Base-by-base conservation (phyloP, 2,329 filamentous ascomycete species). In the Aureobasidium sp. region DNA sequence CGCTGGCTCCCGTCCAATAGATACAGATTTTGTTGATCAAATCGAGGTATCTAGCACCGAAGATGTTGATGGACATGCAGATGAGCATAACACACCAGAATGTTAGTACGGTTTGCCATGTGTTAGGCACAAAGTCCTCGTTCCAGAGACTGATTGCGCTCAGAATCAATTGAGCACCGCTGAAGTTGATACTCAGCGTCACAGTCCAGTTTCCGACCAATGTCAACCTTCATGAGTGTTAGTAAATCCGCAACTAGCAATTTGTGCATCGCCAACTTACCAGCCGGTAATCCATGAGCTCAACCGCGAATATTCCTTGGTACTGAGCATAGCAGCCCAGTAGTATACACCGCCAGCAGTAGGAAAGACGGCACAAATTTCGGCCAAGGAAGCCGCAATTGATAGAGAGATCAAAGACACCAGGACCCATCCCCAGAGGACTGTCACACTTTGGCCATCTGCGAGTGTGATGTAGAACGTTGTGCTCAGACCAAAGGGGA, bases 201-300 rank as follows among this genome's bases (percentile, higher is more conserved):
- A 81, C 77, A 0, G 84, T 87, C 84, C 84, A 88, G 65, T 88
- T 88, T 0, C 85, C 85, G 2, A 88, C 83, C 0, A 88, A 72
- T 0, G 83, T 86, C 52, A 86, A 65, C 84, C 85, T 47, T 12
- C 2, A 16, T 14, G 21, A 12, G 17, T 19, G n/a, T 35, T 7
- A 35, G 32, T 14, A 16, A n/a, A n/a, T n/a, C n/a, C n/a, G n/a
- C n/a, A n/a, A n/a, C n/a, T n/a, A n/a, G n/a, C n/a, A n/a, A n/a
- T n/a, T n/a, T n/a, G n/a, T n/a, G n/a, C n/a, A n/a, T n/a, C n/a
- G 10, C 27, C 4, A 17, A 24, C 42, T 12, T 37, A 47, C 42
- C 45, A 88, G 12, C 84, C 84, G 4, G 83, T 84, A 24, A 86
- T 79, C 74, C 83, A 88, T 8, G 77, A 81, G 42, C 84, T 80